phyloP scores from a whole-genome alignment of 805 yeast species.

The Crinitomyces ghanaensis region DNA sequence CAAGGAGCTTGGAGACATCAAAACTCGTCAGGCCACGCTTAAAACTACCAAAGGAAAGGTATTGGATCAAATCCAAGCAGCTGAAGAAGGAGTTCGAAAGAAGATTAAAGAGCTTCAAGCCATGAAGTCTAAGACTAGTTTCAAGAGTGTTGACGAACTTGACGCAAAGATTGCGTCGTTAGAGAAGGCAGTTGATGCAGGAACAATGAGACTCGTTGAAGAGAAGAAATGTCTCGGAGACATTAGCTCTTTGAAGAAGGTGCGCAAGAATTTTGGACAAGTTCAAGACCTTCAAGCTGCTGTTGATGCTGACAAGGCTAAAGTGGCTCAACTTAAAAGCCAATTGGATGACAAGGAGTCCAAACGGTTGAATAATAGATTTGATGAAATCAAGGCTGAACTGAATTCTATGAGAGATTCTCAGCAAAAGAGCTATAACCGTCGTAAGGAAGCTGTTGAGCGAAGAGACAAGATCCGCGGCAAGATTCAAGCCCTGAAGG shows the following conservation, averaged over 20 bases:
- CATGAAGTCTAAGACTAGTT: constrained; percentile 57
- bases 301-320: constrained; percentile 66
- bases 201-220: constrained; percentile 75
- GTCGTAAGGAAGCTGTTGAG: constrained; percentile 55
- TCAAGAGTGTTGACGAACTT: constrained; percentile 32
- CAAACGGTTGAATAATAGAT: constrained; percentile 55
- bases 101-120: constrained; percentile 65
- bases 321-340: constrained; percentile 65
- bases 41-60: constrained; percentile 35
- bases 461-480: constrained; percentile 59
- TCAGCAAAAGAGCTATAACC: constrained; percentile 50
- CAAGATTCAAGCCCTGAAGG: constrained; percentile 55
- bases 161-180: constrained; percentile 29
- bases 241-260: constrained; percentile 69
- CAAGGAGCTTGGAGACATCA: constrained; percentile 35
- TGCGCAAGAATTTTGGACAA: constrained; percentile 63
- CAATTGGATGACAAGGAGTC: constrained; percentile 43
- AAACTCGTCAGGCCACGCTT: constrained; percentile 34
- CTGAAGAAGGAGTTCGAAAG: constrained; percentile 63
- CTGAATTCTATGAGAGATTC: constrained; percentile 53
- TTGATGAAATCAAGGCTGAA: constrained; percentile 52
- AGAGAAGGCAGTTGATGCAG: constrained; percentile 67
- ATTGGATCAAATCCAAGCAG: constrained; percentile 54
- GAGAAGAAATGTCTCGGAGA: constrained; percentile 82
- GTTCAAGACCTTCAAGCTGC: constrained; percentile 66